phyloP scores from a whole-genome alignment of 805 yeast genomes.

The Monosporozyma unispora region DNA sequence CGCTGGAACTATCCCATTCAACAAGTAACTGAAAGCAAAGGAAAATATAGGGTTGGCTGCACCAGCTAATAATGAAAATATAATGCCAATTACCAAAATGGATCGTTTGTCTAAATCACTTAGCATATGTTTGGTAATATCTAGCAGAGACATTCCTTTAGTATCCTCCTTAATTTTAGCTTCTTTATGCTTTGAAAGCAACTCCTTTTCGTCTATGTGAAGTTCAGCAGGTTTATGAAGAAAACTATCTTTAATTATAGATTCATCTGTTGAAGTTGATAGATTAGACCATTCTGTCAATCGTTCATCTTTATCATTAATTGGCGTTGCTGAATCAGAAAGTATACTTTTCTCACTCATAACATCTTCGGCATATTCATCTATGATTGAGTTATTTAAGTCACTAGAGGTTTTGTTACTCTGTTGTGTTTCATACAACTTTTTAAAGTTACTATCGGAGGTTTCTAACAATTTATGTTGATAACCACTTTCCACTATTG shows the following conservation, averaged over 20 bases:
- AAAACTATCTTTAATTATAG: neutral
- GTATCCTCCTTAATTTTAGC: neutral
- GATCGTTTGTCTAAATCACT: constrained; percentile 24
- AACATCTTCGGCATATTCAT: constrained; percentile 1
- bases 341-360: neutral
- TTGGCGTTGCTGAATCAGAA: neutral
- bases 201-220: neutral
- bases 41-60: constrained; percentile 70
- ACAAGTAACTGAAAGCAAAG: constrained; percentile 59
- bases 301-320: neutral
- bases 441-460: constrained; percentile 7
- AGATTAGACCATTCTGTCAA: neutral
- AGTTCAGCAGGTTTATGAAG: neutral
- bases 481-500: constrained; percentile 38
- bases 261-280: neutral
- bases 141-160: constrained; percentile 20
- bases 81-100: constrained; percentile 41
- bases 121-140: constrained; percentile 24
- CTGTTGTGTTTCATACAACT: constrained; percentile 4
- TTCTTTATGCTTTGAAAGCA: neutral
- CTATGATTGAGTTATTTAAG: neutral
- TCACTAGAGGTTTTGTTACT: neutral
- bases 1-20: constrained; percentile 51
- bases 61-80: constrained; percentile 49
- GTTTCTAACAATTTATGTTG: constrained; percentile 28